A percentile compares a stretch with the other conserved stretches of the same genome.
Conservation (phyloP, 1,284 basidiomycete genomes). For the Heterobasidion parviporum region DNA sequence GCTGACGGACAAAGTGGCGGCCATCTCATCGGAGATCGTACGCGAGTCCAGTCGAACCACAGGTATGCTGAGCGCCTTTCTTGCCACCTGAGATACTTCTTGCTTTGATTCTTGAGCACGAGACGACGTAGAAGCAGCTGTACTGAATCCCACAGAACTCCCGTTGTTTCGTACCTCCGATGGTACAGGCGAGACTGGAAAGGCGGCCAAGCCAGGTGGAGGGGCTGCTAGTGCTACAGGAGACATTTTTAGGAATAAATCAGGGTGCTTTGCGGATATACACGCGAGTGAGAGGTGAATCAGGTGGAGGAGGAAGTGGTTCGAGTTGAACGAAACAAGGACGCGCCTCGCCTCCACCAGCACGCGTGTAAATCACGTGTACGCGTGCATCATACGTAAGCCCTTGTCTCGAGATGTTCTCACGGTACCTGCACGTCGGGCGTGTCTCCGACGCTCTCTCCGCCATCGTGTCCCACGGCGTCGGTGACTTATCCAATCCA, state of each 20-base stretch:
- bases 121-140: background rate
- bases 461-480: too few relatives aligned
- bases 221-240: too few relatives aligned
- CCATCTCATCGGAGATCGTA: slow-evolving; percentile 47
- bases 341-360: background rate
- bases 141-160: background rate
- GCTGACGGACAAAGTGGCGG: slow-evolving; percentile 49
- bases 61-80: background rate
- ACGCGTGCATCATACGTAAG: background rate
- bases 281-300: background rate
- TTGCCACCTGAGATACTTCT: background rate
- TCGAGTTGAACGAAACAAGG: background rate
- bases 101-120: background rate
- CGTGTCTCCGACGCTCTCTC: too few relatives aligned
- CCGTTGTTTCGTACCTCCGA: too few relatives aligned
- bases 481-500: too few relatives aligned
- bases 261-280: too few relatives aligned
- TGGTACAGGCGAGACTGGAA: too few relatives aligned
- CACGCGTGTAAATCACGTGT: background rate
- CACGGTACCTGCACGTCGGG: too few relatives aligned
- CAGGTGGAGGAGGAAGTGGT: background rate
- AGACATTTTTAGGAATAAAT: too few relatives aligned
- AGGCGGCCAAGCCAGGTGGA: too few relatives aligned
- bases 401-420: background rate
- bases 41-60: background rate